phyloP scores from a whole-genome alignment of 2,329 filamentous ascomycete species.

The Aureobasidium lini region DNA sequence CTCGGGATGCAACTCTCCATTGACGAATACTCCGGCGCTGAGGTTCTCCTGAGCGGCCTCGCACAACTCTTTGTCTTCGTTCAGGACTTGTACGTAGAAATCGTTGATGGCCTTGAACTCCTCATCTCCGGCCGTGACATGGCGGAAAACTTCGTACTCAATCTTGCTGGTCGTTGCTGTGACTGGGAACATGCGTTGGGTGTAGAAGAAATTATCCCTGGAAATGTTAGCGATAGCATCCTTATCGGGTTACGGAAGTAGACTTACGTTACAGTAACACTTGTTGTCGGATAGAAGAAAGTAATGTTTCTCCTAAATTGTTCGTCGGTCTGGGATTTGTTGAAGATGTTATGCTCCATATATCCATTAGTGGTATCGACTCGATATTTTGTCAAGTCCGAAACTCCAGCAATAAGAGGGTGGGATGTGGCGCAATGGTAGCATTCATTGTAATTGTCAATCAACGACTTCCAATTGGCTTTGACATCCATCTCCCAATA shows the following conservation, averaged over 20 bases:
- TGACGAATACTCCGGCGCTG: constrained; percentile 45
- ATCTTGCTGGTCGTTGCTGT: neutral
- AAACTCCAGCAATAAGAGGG: constrained; percentile 47
- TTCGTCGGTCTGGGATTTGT: constrained; percentile 41
- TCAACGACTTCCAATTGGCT: constrained; percentile 55
- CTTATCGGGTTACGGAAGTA: neutral
- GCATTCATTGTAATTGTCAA: constrained; percentile 60
- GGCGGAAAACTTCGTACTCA: neutral
- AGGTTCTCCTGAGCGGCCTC: constrained; percentile 50
- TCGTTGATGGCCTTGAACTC: constrained; percentile 49
- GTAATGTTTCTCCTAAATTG: constrained; percentile 37
- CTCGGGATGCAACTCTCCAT: constrained; percentile 48
- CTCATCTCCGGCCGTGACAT: constrained; percentile 28
- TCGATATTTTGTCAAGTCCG: constrained; percentile 48
- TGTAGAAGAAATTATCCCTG: constrained; percentile 1
- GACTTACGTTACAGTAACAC: constrained; percentile 43
- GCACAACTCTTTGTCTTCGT: constrained; percentile 52
- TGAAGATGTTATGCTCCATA: constrained; percentile 44
- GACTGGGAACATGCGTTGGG: neutral
- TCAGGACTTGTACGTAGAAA: constrained; percentile 49
- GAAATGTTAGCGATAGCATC: neutral
- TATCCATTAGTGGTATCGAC: constrained; percentile 42
- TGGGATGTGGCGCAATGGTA: constrained; percentile 55
- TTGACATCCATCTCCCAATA: constrained; percentile 50
- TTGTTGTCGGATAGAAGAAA: constrained; percentile 43